Evolutionary conservation across 2,329 filamentous ascomycete species (phyloP).

Genomic region (Esteya vermicola): DNA sequence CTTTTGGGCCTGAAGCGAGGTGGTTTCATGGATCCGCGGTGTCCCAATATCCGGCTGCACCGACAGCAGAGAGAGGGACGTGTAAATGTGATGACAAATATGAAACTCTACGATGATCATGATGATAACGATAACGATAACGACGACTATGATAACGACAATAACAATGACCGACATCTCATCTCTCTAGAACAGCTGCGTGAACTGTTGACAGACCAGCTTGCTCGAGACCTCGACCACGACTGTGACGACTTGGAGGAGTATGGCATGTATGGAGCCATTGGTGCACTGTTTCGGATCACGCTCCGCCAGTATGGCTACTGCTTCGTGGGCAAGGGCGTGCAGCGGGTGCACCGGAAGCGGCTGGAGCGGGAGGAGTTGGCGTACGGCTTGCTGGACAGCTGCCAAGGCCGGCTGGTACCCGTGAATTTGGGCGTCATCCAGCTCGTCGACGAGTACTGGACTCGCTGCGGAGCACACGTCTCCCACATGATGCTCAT

Average conservation of each 20-base stretch:
- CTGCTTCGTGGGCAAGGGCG: conserved; percentile 9
- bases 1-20: neutral
- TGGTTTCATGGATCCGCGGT: neutral
- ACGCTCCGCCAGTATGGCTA: conserved; percentile 7
- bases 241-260: conserved; percentile 1
- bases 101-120: too few relatives aligned
- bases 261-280: conserved; percentile 2
- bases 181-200: neutral
- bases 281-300: conserved; percentile 7
- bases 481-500: conserved; percentile 9
- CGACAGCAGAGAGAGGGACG: too few relatives aligned
- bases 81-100: too few relatives aligned
- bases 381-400: conserved; percentile 3
- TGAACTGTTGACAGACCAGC: neutral
- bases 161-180: neutral
- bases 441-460: conserved; percentile 5
- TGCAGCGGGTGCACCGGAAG: conserved; percentile 1
- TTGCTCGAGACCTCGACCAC: conserved; percentile 2
- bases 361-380: conserved; percentile 1
- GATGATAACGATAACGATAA: too few relatives aligned
- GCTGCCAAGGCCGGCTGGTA: conserved; percentile 6
- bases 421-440: conserved; percentile 8
- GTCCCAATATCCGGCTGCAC: conserved; percentile 3
- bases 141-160: neutral
- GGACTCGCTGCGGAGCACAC: conserved; percentile 1